phyloP scores from a whole-genome alignment of 139 green algal species.

The Chlamydomonas schloesseri region DNA sequence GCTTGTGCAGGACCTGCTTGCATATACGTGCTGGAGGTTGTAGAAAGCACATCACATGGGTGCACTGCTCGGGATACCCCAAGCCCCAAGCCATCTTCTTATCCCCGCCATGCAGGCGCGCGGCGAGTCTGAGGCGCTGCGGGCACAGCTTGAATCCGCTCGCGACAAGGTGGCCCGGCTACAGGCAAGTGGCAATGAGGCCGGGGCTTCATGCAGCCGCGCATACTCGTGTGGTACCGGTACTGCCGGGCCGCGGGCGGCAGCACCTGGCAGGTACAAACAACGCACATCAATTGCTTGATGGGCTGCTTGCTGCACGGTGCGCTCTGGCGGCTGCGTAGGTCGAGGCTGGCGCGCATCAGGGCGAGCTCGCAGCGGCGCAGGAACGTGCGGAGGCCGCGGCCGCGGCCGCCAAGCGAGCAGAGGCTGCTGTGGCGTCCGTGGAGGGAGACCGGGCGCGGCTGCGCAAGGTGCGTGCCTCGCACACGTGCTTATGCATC shows the following conservation, averaged over 20 bases:
- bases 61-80: too few relatives aligned
- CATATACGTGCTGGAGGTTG: too few relatives aligned
- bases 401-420: not conserved
- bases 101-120: not conserved
- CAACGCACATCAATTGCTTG: too few relatives aligned
- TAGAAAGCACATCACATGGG: too few relatives aligned
- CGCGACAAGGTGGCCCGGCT: not conserved
- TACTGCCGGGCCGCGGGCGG: too few relatives aligned
- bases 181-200: not conserved
- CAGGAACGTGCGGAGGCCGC: constrained; percentile 1
- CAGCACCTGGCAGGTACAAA: too few relatives aligned
- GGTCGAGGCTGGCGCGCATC: not conserved
- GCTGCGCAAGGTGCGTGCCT: not conserved
- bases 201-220: not conserved
- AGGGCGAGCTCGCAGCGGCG: not conserved
- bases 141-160: not conserved
- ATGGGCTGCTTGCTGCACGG: too few relatives aligned
- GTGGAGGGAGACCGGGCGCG: not conserved
- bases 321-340: too few relatives aligned
- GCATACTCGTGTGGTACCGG: too few relatives aligned
- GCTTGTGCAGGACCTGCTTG: too few relatives aligned
- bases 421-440: constrained; percentile 3
- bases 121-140: constrained; percentile 11
- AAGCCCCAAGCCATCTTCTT: too few relatives aligned
- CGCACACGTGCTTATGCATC: too few relatives aligned